A percentile compares a stretch with the other conserved stretches of the same genome.
Conservation (phyloP, 1,284 basidiomycete species). For the Ganoderma multipileum region DNA sequence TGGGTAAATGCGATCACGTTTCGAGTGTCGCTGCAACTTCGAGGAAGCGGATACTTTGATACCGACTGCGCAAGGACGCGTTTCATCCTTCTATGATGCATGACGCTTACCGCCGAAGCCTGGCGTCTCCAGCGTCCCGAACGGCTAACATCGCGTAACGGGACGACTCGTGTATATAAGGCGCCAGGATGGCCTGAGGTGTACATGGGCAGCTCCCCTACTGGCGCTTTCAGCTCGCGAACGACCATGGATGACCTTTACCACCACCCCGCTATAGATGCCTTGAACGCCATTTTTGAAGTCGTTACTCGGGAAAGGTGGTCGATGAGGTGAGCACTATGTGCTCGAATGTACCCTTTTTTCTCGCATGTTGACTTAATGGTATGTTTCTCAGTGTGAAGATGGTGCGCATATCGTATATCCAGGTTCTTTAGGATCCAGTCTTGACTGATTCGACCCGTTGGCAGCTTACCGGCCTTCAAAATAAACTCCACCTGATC, state of each 20-base stretch:
- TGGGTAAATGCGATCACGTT: background rate
- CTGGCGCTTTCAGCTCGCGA: background rate
- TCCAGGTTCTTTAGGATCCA: background rate
- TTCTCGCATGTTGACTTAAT: background rate
- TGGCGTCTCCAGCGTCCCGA: background rate
- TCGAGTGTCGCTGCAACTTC: background rate
- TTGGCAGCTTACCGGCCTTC: constrained; percentile 17
- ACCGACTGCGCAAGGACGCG: background rate
- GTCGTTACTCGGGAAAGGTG: constrained; percentile 5
- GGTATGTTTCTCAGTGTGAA: constrained; percentile 1
- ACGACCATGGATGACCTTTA: background rate
- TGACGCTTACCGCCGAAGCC: background rate
- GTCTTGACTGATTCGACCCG: background rate
- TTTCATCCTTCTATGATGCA: constrained; percentile 6
- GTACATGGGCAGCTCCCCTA: background rate
- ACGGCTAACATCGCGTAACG: background rate
- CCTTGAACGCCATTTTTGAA: background rate
- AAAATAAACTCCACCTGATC: constrained; percentile 5
- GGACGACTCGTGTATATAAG: constrained; percentile 14
- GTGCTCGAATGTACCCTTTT: background rate
- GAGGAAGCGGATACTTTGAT: background rate
- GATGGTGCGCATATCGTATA: background rate
- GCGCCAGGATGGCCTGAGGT: background rate
- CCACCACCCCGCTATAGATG: background rate
- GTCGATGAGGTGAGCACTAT: constrained; percentile 12